Evolutionary conservation across 148 eudicot genomes (phyloP), one percentile per base, ranked within the genome.

Genomic region (Dianthus caryophyllus): DNA sequence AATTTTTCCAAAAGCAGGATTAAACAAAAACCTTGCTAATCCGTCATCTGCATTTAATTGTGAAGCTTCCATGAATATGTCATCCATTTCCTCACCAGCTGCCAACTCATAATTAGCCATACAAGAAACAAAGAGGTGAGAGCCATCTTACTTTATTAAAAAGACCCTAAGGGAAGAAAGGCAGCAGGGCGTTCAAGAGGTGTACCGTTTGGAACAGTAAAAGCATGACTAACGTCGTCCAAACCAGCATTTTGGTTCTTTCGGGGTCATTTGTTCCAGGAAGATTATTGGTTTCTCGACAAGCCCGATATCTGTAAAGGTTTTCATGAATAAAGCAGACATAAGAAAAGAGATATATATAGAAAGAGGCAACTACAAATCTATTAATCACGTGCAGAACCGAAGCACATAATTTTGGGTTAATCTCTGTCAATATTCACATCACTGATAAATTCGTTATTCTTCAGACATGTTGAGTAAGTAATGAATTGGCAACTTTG

Each of bases 31-130:
- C 98, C 96, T 84, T 29, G 86, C 77, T 56, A 84, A 54, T 62
- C 72, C 90, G 64, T 84, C 82, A 64, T 83, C 88, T 65, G 82
- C 79, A 62, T 78, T 54, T 72, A 72, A 73, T 76, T 77, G 79
- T 33, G 75, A 71, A 56, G 79, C 65, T 44, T 62, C 82, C 59
- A 61, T 24, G 50, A 70, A 65, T 61, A 65, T 68, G 50, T 71
- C 83, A 43, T 69, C 68, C 69, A 41, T 69, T 27, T 75, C 65
- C 56, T 69, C 81, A 66, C 41, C 64, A 54, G 72, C 96, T 93
- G 82, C 67, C 44, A 50, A 78, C 66, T 71, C 55, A 47, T 6
- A 44, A 48, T 53, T 60, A 43, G n/a, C 31, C 43, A 55, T 2
- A 53, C 51, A 66, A 14, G n/a, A 61, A 47, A 14, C 46, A 49